phyloP scores from a whole-genome alignment of 2,329 filamentous ascomycete species.

The Penicillium sp. region DNA sequence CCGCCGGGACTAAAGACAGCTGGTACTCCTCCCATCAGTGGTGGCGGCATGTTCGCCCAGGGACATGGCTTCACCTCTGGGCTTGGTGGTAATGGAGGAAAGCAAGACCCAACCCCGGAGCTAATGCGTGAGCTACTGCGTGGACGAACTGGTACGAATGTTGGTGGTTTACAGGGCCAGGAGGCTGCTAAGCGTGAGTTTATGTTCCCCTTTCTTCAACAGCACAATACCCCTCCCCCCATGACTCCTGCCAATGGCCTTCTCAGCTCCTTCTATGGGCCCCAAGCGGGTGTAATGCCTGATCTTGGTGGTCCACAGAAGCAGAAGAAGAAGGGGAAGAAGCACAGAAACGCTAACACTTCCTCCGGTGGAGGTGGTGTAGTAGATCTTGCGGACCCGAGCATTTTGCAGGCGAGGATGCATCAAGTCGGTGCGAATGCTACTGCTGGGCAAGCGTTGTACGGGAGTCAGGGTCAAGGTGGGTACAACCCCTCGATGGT shows the following conservation, averaged over 20 bases:
- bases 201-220: slow-evolving; percentile 88
- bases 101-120: slow-evolving; percentile 72
- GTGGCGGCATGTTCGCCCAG: slow-evolving; percentile 83
- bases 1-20: slow-evolving; percentile 94
- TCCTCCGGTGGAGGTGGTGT: slow-evolving; percentile 99
- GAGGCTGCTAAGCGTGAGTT: slow-evolving; percentile 98
- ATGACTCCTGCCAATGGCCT: slow-evolving; percentile 89
- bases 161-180: slow-evolving; percentile 68
- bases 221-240: slow-evolving; percentile 82
- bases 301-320: slow-evolving; percentile 77
- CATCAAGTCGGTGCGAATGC: slow-evolving; percentile 79
- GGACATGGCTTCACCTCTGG: slow-evolving; percentile 75
- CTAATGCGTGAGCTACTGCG: slow-evolving; percentile 81
- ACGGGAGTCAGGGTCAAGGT: slow-evolving; percentile 84
- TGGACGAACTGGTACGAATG: slow-evolving; percentile 58
- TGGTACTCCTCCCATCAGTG: slow-evolving; percentile 80
- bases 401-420: slow-evolving; percentile 97
- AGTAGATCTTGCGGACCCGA: slow-evolving; percentile 99
- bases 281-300: slow-evolving; percentile 81
- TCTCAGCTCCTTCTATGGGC: slow-evolving; percentile 87
- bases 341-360: slow-evolving; percentile 99
- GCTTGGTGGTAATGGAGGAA: slow-evolving; percentile 60
- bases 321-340: slow-evolving; percentile 99
- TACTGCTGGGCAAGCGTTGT: slow-evolving; percentile 77
- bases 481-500: slow-evolving; percentile 84